Evolutionary conservation across 2,329 filamentous ascomycete genomes (phyloP).

Genomic region (Ceratocystis colombiana): DNA sequence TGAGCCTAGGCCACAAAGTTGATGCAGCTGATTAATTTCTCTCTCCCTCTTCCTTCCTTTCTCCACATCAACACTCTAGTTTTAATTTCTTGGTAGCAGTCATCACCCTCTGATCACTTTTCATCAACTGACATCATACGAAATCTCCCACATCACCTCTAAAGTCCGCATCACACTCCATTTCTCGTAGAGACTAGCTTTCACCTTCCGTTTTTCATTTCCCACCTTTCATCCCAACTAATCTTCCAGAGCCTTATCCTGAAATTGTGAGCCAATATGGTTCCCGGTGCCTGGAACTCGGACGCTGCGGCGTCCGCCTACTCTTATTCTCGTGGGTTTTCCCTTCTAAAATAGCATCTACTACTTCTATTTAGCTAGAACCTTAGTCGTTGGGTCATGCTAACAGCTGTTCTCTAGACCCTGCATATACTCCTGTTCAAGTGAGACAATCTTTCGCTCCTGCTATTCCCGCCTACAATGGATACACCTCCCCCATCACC

Average conservation of each 20-base stretch:
- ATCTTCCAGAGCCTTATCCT: slow-evolving; percentile 19
- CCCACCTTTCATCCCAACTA: slow-evolving; percentile 16
- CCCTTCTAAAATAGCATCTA: background rate
- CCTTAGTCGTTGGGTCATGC: background rate
- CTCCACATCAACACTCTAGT: slow-evolving; percentile 2
- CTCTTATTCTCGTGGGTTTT: slow-evolving; percentile 19
- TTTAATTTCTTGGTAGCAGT: background rate
- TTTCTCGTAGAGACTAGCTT: background rate
- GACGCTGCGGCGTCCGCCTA: slow-evolving; percentile 18
- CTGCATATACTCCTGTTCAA: slow-evolving; percentile 52
- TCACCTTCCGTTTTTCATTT: background rate
- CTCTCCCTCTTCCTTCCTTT: background rate
- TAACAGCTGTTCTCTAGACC: slow-evolving; percentile 32
- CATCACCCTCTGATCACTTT: background rate
- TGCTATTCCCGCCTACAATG: slow-evolving; percentile 32
- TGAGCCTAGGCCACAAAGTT: slow-evolving; percentile 12
- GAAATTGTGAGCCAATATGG: slow-evolving; percentile 28
- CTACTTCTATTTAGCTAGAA: background rate
- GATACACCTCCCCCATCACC: slow-evolving; percentile 30
- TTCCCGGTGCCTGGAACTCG: slow-evolving; percentile 13
- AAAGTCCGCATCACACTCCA: background rate
- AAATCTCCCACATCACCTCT: background rate
- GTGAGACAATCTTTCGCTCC: slow-evolving; percentile 50
- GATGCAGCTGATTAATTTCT: slow-evolving; percentile 15
- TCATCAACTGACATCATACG: background rate